These are phyloP conservation scores for Aquilaria sinensis DNA, from an alignment of 345 rosid species.

Conservation along the genomic window DNA sequence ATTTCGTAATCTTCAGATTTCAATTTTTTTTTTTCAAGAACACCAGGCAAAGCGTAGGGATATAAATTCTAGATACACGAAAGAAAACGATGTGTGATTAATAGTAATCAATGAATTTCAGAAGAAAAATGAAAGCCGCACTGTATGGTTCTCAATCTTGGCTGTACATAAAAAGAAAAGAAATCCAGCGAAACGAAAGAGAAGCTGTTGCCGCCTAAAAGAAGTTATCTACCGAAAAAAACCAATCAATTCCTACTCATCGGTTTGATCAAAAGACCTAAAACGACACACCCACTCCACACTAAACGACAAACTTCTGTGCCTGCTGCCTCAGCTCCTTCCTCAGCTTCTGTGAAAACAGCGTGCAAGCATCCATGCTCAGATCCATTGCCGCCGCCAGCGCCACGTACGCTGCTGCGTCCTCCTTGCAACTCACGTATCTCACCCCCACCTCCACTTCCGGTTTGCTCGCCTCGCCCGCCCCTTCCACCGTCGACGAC, in stretches of 20 bases:
- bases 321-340: slow-evolving; percentile 66
- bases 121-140: too few relatives aligned
- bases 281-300: slow-evolving; percentile 40
- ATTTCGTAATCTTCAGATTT: too few relatives aligned
- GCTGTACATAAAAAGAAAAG: slow-evolving; percentile 10
- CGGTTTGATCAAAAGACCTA: neutral
- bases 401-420: slow-evolving; percentile 92
- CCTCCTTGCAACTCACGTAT: slow-evolving; percentile 97
- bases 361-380: slow-evolving; percentile 83
- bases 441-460: slow-evolving; percentile 84
- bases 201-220: slow-evolving; percentile 25
- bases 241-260: slow-evolving; percentile 12
- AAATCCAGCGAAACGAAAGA: slow-evolving; percentile 44
- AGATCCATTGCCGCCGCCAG: slow-evolving; percentile 95
- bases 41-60: too few relatives aligned
- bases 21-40: too few relatives aligned
- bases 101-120: too few relatives aligned
- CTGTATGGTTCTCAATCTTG: neutral
- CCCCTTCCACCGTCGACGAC: slow-evolving; percentile 77
- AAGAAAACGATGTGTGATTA: too few relatives aligned
- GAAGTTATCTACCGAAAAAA: slow-evolving; percentile 12
- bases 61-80: too few relatives aligned
- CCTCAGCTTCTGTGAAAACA: slow-evolving; percentile 80
- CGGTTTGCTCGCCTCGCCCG: slow-evolving; percentile 42
- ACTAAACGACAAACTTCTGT: slow-evolving; percentile 53